Evolutionary conservation across 176 grass and related monocot species (phyloP), one percentile per base, ranked within the genome.

Genomic region (Oryza nivara): DNA sequence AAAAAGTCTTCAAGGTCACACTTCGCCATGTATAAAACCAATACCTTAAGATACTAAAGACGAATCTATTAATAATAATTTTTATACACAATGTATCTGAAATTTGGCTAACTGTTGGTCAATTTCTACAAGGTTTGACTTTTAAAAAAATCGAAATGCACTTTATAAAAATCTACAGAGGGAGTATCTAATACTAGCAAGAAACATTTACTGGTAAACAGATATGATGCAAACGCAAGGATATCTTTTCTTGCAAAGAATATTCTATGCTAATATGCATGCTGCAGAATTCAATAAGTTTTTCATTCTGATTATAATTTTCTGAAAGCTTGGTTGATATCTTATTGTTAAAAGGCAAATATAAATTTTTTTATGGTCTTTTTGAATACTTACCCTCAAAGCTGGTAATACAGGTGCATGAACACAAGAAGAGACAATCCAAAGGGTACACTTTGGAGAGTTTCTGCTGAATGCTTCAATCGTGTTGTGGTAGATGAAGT

Each of bases 371-470:
- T 84, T 15, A 46, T 80, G 63, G 3, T 74, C 69, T 84, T 87
- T 32, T 73, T 85, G 15, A 63, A 45, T 73, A 7, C 77, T 87
- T 81, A 83, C 69, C 77, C 11, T 84, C 60, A 26, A 65, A 48
- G 28, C 88, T 91, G 52, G 46, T 73, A 80, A 89, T 60, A 13
- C 74, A 98, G 96, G 91, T 98, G 93, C 84, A 98, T 98, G 96
- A 95, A 77, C 88, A 98, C 93, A 77, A 98, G 96, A 71, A 98
- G 96, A 90, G 96, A 98, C 92, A 95, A 96, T 70, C 96, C 96
- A 45, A 95, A 77, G 66, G 91, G 96, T 76, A 92, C 89, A 71
- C 91, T 98, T 80, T 98, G 96, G 96, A 95, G 89, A 88, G 87
- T 94, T 86, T 91, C 96, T 68, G 88, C 94, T 73, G 96, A 98